These are phyloP conservation scores for Carex parvula DNA, from an alignment of 176 grass and related monocot genomes.

Conservation along the genomic window DNA sequence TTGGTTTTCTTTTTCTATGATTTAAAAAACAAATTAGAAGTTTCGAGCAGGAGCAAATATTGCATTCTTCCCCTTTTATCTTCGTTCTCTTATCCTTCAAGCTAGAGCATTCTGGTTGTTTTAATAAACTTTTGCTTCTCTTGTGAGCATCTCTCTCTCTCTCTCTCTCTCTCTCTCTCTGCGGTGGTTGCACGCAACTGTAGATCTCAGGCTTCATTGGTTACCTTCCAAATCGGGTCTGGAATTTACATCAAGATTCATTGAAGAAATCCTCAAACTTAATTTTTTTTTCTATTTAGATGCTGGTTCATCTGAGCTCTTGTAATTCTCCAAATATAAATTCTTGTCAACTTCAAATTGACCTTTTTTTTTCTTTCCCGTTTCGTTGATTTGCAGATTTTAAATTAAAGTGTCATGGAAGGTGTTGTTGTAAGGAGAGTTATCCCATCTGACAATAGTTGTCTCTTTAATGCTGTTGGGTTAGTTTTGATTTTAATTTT, in stretches of 20 bases:
- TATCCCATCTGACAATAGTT: conserved; percentile 95
- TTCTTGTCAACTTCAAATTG: neutral
- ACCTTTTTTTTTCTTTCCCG: neutral
- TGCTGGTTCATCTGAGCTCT: neutral
- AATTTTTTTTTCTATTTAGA: neutral
- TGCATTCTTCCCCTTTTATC: neutral
- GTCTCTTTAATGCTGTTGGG: conserved; percentile 96
- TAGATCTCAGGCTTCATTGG: conserved; percentile 17
- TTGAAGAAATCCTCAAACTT: neutral
- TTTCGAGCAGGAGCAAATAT: neutral
- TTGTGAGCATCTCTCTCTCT: conserved; percentile 14
- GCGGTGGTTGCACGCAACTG: neutral
- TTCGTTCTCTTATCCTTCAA: neutral
- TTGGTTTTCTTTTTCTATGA: neutral
- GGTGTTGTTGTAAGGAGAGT: conserved; percentile 74
- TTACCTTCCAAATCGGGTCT: neutral
- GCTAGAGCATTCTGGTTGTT: neutral
- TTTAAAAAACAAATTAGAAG: neutral
- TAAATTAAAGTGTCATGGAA: conserved; percentile 52
- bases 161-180: conserved; percentile 11
- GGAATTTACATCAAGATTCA: neutral
- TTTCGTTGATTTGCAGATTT: conserved; percentile 21
- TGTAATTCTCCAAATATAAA: neutral
- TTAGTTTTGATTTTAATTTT: conserved; percentile 13
- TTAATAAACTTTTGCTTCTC: neutral